Evolutionary conservation across 1,284 basidiomycete species (phyloP).

Genomic region (Amylostereum areolatum): DNA sequence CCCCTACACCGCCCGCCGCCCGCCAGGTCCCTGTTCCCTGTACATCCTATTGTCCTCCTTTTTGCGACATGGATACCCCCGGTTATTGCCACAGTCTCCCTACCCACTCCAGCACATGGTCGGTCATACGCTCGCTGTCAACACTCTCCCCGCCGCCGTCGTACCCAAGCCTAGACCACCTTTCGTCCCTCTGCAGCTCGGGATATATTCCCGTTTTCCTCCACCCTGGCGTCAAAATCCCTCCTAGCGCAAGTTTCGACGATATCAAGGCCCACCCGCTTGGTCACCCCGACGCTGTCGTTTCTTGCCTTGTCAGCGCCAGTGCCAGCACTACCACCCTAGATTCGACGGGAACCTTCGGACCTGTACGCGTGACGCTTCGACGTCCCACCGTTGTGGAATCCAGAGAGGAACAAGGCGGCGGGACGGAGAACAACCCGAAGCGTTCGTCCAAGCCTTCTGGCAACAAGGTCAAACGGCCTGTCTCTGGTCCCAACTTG

Average conservation of each 20-base stretch:
- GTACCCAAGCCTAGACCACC: constrained; percentile 33
- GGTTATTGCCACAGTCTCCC: too few species aligned
- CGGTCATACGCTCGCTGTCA: constrained; percentile 33
- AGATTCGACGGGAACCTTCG: constrained; percentile 22
- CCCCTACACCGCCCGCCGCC: too few species aligned
- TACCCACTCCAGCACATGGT: constrained; percentile 7
- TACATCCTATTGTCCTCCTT: too few species aligned
- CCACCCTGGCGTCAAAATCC: constrained; percentile 19
- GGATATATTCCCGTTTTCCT: constrained; percentile 54
- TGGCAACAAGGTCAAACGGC: too few species aligned
- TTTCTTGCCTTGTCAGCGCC: background rate
- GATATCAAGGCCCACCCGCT: background rate
- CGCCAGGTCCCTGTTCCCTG: too few species aligned
- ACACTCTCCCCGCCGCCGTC: constrained; percentile 44
- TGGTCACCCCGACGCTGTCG: background rate
- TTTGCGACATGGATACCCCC: too few species aligned
- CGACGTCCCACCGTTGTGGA: background rate
- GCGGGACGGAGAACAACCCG: too few species aligned
- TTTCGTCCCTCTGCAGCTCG: constrained; percentile 35
- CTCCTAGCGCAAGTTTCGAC: constrained; percentile 2
- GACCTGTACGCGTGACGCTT: constrained; percentile 4
- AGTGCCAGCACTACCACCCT: constrained; percentile 4
- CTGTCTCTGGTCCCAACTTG: too few species aligned
- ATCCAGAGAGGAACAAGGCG: too few species aligned
- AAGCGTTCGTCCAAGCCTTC: too few species aligned